Base-by-base conservation (phyloP, 371 early-diverging fungal species). In the Haplosporangium sp. region DNA sequence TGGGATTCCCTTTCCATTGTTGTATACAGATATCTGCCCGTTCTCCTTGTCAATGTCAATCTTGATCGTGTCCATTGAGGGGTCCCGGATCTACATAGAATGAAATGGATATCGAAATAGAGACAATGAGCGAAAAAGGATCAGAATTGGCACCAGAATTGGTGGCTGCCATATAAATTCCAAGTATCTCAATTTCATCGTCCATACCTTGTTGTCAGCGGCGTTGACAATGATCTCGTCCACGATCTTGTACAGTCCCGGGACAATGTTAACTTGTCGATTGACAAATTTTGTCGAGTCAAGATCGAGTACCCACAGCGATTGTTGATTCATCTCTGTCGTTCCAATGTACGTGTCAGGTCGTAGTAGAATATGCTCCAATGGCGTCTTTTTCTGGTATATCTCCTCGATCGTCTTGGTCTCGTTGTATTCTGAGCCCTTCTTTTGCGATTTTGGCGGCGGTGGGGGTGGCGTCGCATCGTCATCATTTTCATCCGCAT, bases 281-380 rank as follows among this genome's bases (percentile, higher is more conserved):
- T 75, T 74, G 6, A 86, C 90, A 81, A 99, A 94, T 66, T 82
- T 82, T 36, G 87, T 84, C 20, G 86, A 83, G 48, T 86, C 83
- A 4, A 82, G 81, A 70, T 94, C 90, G 72, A 90, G 93, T 1
- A 98, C 87, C 96, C 98, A 99, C 90, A 99, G 92, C 46, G 87
- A 83, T 55, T 91, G 89, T 29, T 90, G 89, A 56, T 93, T 92
- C 47, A 90, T 85, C 83, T 99, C 99, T 37, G 95, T 91, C 0
- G 99, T 96, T 6, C 99, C 99, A 81, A 99, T 98, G 83, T 99
- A 99, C 4, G 99, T 98, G 81, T 99, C 99, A 0, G 99, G 99
- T 45, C 99, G 93, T 45, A 99, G 86, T 47, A 99, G 83, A 55
- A 99, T 98, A 76, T 99, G 99, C 83, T 99, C 99, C 18, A 99